Base-by-base conservation (phyloP, 495 filamentous ascomycete species). In the Talaromyces trachyspermus region DNA sequence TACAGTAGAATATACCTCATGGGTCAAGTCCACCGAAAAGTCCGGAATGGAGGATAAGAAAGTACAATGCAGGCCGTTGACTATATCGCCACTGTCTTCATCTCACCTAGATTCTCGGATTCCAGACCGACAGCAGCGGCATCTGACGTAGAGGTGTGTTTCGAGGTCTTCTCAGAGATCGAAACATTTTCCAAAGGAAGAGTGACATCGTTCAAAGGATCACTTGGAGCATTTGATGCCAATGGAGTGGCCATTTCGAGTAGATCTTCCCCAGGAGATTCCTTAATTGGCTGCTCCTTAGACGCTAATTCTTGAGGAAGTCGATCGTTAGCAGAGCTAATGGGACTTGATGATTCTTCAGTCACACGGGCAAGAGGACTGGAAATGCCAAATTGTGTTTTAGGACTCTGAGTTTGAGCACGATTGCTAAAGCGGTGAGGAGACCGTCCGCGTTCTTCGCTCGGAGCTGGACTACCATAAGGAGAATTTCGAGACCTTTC, bases 11-110 rank as follows among this genome's bases (percentile, higher is more conserved):
- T n/a, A n/a, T n/a, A n/a, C n/a, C n/a, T n/a, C n/a, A n/a, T 5
- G 32, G 15, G 12, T 36, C 27, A 30, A 30, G 32, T 36, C 15
- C 32, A 17, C 4, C 5, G 4, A n/a, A 6, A 36, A n/a, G n/a
- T 36, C 32, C 4, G 5, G 12, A 5, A 4, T 14, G 10, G 4
- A 6, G 4, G 32, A 12, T 4, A 17, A 36, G 14, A 36, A 5
- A 9, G 15, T 36, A 36, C 32, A n/a, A 12, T 33, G 15, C 23
- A 35, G 20, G 11, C 29, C 23, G 14, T n/a, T 7, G 4, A 52
- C 58, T 68, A 78, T 50, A 78, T 77, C 29, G 72, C 70, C 50
- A 78, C 73, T 54, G 71, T 78, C 59, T 78, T 78, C 74, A 78
- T 76, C 44, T 75, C 74, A 43, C 72, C 70, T 12, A 73, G 57